Evolutionary conservation across 1,139 yeast genomes (phyloP).

Genomic region (Pichia sp.): DNA sequence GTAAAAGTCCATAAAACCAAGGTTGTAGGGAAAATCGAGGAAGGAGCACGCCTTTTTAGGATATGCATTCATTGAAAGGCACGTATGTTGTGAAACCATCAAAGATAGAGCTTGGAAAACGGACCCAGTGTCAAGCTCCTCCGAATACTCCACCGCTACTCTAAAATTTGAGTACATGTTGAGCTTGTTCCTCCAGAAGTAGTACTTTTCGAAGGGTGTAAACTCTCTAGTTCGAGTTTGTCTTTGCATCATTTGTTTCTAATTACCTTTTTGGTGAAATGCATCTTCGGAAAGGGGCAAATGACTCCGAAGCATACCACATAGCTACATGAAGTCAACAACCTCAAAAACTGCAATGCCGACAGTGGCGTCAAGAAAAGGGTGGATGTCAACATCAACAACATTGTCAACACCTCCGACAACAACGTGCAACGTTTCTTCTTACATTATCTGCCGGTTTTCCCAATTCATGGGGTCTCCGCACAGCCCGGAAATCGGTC

Average conservation of each 20-base stretch:
- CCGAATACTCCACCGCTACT: conserved; percentile 12
- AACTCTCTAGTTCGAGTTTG: conserved; percentile 5
- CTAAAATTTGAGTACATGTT: conserved; percentile 16
- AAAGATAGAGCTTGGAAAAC: conserved; percentile 7
- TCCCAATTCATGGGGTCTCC: neutral
- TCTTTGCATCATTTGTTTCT: neutral
- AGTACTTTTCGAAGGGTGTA: conserved; percentile 15
- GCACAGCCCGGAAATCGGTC: neutral
- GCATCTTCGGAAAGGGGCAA: too few species aligned
- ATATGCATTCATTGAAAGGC: conserved; percentile 16
- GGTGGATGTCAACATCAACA: neutral
- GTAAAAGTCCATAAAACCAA: conserved; percentile 10
- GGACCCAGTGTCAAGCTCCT: conserved; percentile 4
- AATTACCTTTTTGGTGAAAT: too few species aligned
- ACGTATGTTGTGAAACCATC: conserved; percentile 11
- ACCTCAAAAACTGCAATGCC: too few species aligned
- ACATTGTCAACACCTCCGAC: neutral
- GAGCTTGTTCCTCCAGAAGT: conserved; percentile 16
- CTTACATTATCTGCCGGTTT: neutral
- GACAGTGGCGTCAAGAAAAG: too few species aligned
- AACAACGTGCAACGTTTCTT: neutral
- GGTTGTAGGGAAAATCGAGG: conserved; percentile 5
- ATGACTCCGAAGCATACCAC: too few species aligned
- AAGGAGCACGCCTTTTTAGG: neutral
- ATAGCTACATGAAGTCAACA: too few species aligned